Percentiles rank a stretch among this genome's conserved stretches.
Conservation (phyloP, 73 alveolate genomes). For the Paramecium octaurelia region DNA sequence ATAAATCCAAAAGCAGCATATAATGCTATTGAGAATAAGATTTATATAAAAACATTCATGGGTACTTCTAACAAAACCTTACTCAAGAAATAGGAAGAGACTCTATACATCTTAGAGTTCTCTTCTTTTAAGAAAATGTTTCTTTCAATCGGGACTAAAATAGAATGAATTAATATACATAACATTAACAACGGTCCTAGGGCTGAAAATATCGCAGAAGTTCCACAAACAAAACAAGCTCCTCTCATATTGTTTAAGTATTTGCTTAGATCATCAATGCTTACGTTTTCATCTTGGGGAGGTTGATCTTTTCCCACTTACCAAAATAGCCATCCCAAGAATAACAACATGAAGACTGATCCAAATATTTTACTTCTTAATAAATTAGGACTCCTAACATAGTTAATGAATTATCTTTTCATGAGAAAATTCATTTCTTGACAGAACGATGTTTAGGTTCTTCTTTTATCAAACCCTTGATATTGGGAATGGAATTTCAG, state of each 20-base stretch:
- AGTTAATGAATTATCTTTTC: not conserved
- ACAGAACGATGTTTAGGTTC: not conserved
- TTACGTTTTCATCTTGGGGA: not conserved
- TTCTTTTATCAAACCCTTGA: not conserved
- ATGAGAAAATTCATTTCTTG: not conserved
- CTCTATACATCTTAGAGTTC: constrained; percentile 22
- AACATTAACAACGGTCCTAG: constrained; percentile 42
- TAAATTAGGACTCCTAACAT: constrained; percentile 28
- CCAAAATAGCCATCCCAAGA: constrained; percentile 21
- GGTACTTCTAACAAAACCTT: constrained; percentile 30
- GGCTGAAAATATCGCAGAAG: constrained; percentile 43
- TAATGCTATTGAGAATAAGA: not conserved
- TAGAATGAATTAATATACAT: not conserved
- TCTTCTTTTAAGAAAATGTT: constrained; percentile 34
- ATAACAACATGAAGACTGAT: not conserved
- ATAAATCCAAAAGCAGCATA: not conserved
- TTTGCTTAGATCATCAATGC: not conserved
- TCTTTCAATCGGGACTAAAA: constrained; percentile 34
- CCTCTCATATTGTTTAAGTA: constrained; percentile 14
- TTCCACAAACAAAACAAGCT: constrained; percentile 46
- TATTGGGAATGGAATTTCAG: not conserved
- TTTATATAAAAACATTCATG: constrained; percentile 1
- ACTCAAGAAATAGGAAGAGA: constrained; percentile 4
- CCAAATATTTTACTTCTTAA: constrained; percentile 18
- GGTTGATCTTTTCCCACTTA: not conserved